Conservation (phyloP, 1,284 basidiomycete genomes). For the Lentinula novae-zelandiae region DNA sequence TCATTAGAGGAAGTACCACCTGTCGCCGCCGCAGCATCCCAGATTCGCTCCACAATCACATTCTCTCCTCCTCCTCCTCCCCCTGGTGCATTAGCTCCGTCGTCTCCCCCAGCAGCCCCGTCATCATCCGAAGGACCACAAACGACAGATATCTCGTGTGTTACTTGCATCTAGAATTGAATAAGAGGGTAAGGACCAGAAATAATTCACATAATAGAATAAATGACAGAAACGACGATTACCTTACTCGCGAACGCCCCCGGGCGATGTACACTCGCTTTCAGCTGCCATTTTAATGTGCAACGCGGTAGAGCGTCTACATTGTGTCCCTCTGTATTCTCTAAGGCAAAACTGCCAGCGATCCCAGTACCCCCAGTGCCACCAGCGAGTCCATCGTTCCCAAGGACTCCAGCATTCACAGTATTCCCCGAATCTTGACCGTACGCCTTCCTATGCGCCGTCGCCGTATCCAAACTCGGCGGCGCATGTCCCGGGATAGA, state of each 20-base stretch:
- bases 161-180: constrained; percentile 36
- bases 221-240: background rate
- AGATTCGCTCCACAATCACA: constrained; percentile 86
- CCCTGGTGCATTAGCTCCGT: background rate
- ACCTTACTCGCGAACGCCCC: constrained; percentile 81
- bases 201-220: background rate
- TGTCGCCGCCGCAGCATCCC: constrained; percentile 50
- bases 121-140: constrained; percentile 78
- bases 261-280: constrained; percentile 80
- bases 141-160: constrained; percentile 76
- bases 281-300: constrained; percentile 62
- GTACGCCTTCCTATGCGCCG: constrained; percentile 53
- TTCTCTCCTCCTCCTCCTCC: constrained; percentile 40
- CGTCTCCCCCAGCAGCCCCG: constrained; percentile 21
- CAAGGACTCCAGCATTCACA: background rate
- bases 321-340: background rate
- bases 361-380: background rate
- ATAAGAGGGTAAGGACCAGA: background rate
- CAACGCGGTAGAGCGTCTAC: constrained; percentile 1
- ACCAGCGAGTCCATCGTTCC: background rate
- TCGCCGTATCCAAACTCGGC: constrained; percentile 79
- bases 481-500: constrained; percentile 80
- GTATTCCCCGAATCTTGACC: background rate
- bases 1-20: background rate
- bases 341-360: background rate